Base-by-base conservation (phyloP, 441 rosid species). In the Erodium moschatum region DNA sequence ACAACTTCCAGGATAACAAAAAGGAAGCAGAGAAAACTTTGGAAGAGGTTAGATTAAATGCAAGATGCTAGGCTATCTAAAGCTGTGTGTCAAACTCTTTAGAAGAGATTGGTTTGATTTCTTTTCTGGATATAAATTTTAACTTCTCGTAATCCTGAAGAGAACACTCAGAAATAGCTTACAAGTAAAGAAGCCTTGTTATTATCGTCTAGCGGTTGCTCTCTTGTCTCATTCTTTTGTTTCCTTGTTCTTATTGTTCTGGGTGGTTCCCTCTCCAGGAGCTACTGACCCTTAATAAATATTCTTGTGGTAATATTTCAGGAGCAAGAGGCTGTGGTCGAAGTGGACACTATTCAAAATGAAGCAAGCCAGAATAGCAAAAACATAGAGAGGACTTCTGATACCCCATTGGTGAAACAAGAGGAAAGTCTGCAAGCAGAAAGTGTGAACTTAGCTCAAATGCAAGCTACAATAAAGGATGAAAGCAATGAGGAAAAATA, bases 241-340 rank as follows among this genome's bases (percentile, higher is more conserved):
- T 29, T 29, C 31, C 31, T 29, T 29, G 31, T 29, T 3, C 31
- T 29, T 29, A 29, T 29, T 29, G 31, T 3, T 29, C 31, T 29
- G 31, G 31, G 31, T 24, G 2, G 31, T 29, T 29, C 31, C 31
- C 31, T 29, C 1, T 29, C 4, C 31, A 29, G 31, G 31, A 29
- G 31, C 31, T 29, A 3, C 1, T 29, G 31, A 29, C 31, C 31
- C 31, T 29, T 29, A 1, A 29, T 29, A 29, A 29, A 29, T 29
- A 29, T 29, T 52, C 24, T 8, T 67, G 3, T 72, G 66, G 69
- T 73, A 81, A 70, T 65, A 42, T 61, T 6, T n/a, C 73, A 69
- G 73, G 68, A 68, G 65, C 54, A 72, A 1, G 67, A 72, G 35
- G 52, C 77, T 46, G 60, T 20, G 52, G 44, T 44, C 70, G 52